phyloP scores from a whole-genome alignment of 345 rosid genomes.

The Pugionium dolabratum region DNA sequence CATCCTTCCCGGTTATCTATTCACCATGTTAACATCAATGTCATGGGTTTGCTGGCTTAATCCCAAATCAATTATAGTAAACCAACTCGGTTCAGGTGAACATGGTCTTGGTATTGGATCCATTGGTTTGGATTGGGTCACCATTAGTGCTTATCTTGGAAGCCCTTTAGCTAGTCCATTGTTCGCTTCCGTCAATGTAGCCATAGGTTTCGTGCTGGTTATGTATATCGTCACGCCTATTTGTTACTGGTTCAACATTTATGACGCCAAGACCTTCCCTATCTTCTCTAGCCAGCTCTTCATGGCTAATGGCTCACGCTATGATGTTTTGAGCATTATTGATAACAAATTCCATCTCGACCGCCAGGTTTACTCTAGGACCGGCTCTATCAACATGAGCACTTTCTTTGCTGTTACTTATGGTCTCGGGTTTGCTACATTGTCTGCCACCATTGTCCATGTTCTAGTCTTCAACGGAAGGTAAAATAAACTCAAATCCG shows the following conservation, averaged over 20 bases:
- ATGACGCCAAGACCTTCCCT: slow-evolving; percentile 76
- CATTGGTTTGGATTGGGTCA: slow-evolving; percentile 76
- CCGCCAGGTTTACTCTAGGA: slow-evolving; percentile 47
- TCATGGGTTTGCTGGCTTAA: slow-evolving; percentile 87
- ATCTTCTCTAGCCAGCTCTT: slow-evolving; percentile 59
- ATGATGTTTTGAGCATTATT: slow-evolving; percentile 60
- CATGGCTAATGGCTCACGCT: slow-evolving; percentile 53
- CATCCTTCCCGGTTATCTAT: slow-evolving; percentile 66
- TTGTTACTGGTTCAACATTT: slow-evolving; percentile 66
- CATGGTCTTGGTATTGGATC: slow-evolving; percentile 77
- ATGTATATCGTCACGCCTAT: slow-evolving; percentile 72
- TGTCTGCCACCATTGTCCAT: slow-evolving; percentile 72
- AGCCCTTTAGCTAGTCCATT: slow-evolving; percentile 88
- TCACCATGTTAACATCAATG: slow-evolving; percentile 52
- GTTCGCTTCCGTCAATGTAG: slow-evolving; percentile 82
- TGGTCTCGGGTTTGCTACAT: slow-evolving; percentile 84
- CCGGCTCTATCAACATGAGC: slow-evolving; percentile 61
- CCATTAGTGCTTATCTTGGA: slow-evolving; percentile 67
- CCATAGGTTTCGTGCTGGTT: slow-evolving; percentile 61
- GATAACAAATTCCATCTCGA: slow-evolving; percentile 61
- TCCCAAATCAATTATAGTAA: slow-evolving; percentile 61
- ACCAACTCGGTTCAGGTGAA: slow-evolving; percentile 82
- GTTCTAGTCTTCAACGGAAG: slow-evolving; percentile 73
- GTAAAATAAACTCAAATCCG: slow-evolving; percentile 24
- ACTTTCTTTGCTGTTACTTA: slow-evolving; percentile 81